phyloP scores from a whole-genome alignment of 2,329 filamentous ascomycete genomes.

The Canariomyces notabilis region DNA sequence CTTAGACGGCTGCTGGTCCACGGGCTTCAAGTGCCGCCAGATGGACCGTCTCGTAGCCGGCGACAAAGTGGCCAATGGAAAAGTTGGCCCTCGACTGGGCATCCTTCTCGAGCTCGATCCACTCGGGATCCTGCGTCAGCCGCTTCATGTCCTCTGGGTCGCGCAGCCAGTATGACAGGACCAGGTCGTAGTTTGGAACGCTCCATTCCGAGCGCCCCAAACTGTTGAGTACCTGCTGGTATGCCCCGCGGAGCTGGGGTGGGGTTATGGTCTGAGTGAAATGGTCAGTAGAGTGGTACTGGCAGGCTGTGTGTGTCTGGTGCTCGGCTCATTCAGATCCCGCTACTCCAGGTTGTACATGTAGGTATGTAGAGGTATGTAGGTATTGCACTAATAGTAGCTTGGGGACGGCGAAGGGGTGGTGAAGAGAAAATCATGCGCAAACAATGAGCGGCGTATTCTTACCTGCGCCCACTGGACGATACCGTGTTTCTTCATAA shows the following conservation, averaged over 20 bases:
- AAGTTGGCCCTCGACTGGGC: not conserved
- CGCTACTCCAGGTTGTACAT: no score
- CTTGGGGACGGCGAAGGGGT: no score
- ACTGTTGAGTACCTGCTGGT: not conserved
- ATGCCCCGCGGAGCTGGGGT: conserved; percentile 1
- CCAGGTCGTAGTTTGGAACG: conserved; percentile 4
- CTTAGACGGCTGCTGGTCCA: not conserved
- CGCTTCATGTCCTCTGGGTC: not conserved
- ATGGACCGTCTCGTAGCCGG: conserved; percentile 1
- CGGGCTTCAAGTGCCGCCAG: not conserved
- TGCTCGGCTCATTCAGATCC: no score
- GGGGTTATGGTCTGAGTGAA: conserved; percentile 5
- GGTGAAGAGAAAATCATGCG: no score
- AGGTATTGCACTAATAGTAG: no score
- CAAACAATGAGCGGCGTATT: no score
- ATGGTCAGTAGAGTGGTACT: no score
- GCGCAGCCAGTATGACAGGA: conserved; percentile 3
- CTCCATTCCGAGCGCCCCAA: conserved; percentile 1
- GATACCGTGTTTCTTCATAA: conserved; percentile 2
- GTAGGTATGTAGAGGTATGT: no score
- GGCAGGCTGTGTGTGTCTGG: no score
- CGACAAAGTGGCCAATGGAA: conserved; percentile 1
- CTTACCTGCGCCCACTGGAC: conserved; percentile 3
- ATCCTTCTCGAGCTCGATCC: conserved; percentile 9
- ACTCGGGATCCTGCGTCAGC: conserved; percentile 1